phyloP scores from a whole-genome alignment of 257 asterid genomes.

The Nicotiana otophora region DNA sequence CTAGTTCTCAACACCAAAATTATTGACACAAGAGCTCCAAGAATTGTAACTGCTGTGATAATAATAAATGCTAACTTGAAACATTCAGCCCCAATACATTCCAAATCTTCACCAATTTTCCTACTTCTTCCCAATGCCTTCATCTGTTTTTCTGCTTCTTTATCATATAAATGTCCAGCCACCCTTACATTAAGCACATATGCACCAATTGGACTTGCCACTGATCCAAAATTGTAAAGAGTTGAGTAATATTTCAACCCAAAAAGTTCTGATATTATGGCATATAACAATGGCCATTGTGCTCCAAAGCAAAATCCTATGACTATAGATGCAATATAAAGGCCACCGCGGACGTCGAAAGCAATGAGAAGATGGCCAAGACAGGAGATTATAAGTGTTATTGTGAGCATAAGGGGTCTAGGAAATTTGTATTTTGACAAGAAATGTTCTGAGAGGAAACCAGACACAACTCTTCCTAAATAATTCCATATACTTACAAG shows the following conservation, averaged over 20 bases:
- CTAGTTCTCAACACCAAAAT: conserved; percentile 1
- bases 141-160: not conserved
- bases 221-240: conserved; percentile 2
- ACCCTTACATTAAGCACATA: not conserved
- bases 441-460: conserved; percentile 4
- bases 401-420: not conserved
- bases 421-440: not conserved
- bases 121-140: not conserved
- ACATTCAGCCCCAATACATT: not conserved
- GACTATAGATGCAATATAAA: conserved; percentile 8
- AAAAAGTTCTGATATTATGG: not conserved
- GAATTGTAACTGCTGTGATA: conserved; percentile 3
- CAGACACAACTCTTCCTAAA: conserved; percentile 8
- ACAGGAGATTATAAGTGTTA: not conserved
- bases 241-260: conserved; percentile 7
- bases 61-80: not conserved
- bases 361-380: conserved; percentile 6
- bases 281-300: conserved; percentile 8
- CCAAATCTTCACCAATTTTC: conserved; percentile 7
- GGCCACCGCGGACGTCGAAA: not conserved
- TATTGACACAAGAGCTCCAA: conserved; percentile 4
- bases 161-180: not conserved
- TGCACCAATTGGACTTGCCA: conserved; percentile 8
- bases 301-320: not conserved
- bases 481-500: conserved; percentile 8